phyloP scores from a whole-genome alignment of 2,329 filamentous ascomycete genomes.

The Trichoderma aggressivum region DNA sequence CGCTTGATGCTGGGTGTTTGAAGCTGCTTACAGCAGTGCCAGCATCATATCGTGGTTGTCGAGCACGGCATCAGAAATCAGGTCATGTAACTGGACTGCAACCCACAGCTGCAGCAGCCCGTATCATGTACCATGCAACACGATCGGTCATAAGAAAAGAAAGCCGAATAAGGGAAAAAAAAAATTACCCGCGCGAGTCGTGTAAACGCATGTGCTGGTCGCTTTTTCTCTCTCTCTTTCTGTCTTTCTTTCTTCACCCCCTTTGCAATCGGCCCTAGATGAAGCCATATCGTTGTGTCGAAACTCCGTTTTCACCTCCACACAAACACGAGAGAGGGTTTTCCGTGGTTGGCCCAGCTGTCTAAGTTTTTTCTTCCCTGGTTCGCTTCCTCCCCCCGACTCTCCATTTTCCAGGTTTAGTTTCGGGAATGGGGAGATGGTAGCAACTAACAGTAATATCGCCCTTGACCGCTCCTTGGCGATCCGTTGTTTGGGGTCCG shows the following conservation, averaged over 20 bases:
- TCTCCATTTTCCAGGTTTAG: background rate
- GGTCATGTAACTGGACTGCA: background rate
- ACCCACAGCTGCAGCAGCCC: background rate
- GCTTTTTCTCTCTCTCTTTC: background rate
- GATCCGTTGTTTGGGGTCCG: background rate
- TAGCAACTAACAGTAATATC: background rate
- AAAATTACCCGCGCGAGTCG: background rate
- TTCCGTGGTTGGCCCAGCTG: background rate
- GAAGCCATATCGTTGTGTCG: background rate
- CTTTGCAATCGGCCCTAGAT: constrained; percentile 2
- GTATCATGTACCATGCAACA: background rate
- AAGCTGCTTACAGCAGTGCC: background rate
- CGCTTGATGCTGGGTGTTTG: background rate
- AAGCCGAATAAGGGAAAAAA: background rate
- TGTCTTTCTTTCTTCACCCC: too few relatives aligned
- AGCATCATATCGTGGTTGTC: background rate
- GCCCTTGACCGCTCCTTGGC: constrained; percentile 8
- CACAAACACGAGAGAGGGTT: background rate
- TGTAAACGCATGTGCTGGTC: background rate
- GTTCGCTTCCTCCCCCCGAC: background rate
- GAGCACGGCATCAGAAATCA: constrained; percentile 8
- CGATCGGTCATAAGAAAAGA: background rate
- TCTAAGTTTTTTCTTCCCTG: background rate
- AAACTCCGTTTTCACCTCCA: background rate
- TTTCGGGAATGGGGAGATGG: background rate